Evolutionary conservation across 2,329 filamentous ascomycete genomes (phyloP).

Genomic region (Neopestalotiopsis sp.): DNA sequence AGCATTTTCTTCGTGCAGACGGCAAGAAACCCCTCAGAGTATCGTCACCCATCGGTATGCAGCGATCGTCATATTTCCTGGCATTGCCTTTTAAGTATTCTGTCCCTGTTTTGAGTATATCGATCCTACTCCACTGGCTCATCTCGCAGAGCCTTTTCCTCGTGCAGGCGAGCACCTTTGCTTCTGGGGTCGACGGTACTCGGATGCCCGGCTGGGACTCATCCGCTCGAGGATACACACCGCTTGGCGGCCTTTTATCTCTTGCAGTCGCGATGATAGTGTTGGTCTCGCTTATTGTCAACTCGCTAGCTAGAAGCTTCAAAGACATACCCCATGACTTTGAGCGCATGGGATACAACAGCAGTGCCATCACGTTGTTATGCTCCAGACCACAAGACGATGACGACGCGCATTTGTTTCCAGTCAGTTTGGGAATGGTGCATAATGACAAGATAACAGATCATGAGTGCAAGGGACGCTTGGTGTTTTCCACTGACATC

Average conservation of each 20-base stretch:
- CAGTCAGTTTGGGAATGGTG: neutral
- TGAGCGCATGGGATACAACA: neutral
- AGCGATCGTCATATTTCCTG: constrained; percentile 17
- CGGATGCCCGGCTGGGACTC: neutral
- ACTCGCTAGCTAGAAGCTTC: neutral
- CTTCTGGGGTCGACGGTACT: neutral
- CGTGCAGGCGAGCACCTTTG: constrained; percentile 14
- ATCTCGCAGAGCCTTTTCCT: constrained; percentile 20
- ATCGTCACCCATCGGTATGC: constrained; percentile 8
- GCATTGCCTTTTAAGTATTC: constrained; percentile 13
- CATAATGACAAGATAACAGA: neutral
- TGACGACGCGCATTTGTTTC: constrained; percentile 4
- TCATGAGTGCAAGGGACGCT: neutral
- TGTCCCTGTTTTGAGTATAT: neutral
- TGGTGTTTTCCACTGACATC: neutral
- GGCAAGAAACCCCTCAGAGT: constrained; percentile 15
- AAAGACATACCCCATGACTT: neutral
- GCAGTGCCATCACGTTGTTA: neutral
- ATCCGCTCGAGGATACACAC: neutral
- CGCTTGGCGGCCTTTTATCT: neutral
- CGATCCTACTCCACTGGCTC: constrained; percentile 11
- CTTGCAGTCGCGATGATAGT: neutral
- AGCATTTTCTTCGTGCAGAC: neutral
- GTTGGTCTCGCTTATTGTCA: neutral
- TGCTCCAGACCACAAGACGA: neutral